These are phyloP conservation scores for Pleurostoma richardsiae DNA, from an alignment of 2,329 filamentous ascomycete species.

Conservation along the genomic window DNA sequence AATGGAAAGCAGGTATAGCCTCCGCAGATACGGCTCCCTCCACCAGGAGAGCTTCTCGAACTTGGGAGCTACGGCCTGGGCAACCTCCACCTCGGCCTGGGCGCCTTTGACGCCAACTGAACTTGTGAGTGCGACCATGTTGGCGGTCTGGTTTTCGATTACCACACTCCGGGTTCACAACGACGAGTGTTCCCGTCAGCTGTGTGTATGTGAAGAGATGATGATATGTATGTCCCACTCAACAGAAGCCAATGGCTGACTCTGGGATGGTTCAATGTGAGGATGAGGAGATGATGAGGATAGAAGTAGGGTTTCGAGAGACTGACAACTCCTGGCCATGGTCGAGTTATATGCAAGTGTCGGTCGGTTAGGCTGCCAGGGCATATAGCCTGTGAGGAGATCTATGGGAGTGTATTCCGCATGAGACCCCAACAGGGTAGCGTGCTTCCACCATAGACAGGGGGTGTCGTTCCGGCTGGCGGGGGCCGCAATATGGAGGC, in stretches of 20 bases:
- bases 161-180: background rate
- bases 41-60: slow-evolving; percentile 52
- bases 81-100: slow-evolving; percentile 24
- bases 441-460: too few relatives aligned
- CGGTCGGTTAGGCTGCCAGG: too few relatives aligned
- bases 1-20: slow-evolving; percentile 33
- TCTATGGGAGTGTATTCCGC: too few relatives aligned
- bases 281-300: background rate
- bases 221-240: background rate
- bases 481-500: too few relatives aligned
- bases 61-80: slow-evolving; percentile 34
- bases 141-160: background rate
- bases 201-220: background rate
- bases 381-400: too few relatives aligned
- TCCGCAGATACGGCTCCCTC: slow-evolving; percentile 47
- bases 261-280: background rate
- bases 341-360: too few relatives aligned
- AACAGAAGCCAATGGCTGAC: background rate
- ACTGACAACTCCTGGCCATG: too few relatives aligned
- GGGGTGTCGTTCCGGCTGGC: too few relatives aligned
- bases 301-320: background rate
- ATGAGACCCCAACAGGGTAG: too few relatives aligned
- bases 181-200: too few relatives aligned
- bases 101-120: background rate
- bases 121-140: background rate